Base-by-base conservation (phyloP, 768 basidiomycete species). In the Dioszegia aurantiaca region DNA sequence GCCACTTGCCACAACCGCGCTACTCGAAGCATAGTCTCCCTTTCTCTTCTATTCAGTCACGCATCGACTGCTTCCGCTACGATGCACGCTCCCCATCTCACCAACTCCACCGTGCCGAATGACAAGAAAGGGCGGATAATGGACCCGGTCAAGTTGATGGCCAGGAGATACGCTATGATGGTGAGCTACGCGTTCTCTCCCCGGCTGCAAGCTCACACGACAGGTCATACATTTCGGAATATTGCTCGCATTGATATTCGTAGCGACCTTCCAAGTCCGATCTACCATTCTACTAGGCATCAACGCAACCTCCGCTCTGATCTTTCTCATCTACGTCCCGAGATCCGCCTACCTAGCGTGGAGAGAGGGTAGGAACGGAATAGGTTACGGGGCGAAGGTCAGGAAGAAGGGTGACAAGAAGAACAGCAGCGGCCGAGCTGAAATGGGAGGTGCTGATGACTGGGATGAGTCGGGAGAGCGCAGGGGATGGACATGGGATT, bases 401-500 rank as follows among this genome's bases (percentile, higher is more conserved):
- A 4, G n/a, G 5, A 47, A 47, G 46, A 47, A 47, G 46, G 16
- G 16, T 12, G 24, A 23, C 12, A 19, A 24, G 44, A 45, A 45
- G 44, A 27, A 12, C 26, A 45, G 11, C 4, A 26, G 3, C 6
- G 46, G 23, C 16, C 11, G 27, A 14, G 46, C 11, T 11, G 51
- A 53, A 26, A 24, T 19, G 37, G 26, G 26, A 3, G 21, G 51
- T 10, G n/a, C 9, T 23, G 36, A 12, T 21, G 24, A 6, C 12
- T 30, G 11, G 51, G 51, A 39, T 5, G 48, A 24, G 31, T 24
- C 4, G 10, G 27, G 46, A 47, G 51, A 37, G 36, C 4, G 48
- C 17, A 12, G 24, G n/a, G 51, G 51, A 1, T 53, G 51, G 51
- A 53, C 51, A 11, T 53, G 51, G 51, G 51, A 53, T 27, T 53